These are phyloP conservation scores for Rhododendron williamsianum DNA, from an alignment of 148 eudicot genomes.

Conservation along the genomic window DNA sequence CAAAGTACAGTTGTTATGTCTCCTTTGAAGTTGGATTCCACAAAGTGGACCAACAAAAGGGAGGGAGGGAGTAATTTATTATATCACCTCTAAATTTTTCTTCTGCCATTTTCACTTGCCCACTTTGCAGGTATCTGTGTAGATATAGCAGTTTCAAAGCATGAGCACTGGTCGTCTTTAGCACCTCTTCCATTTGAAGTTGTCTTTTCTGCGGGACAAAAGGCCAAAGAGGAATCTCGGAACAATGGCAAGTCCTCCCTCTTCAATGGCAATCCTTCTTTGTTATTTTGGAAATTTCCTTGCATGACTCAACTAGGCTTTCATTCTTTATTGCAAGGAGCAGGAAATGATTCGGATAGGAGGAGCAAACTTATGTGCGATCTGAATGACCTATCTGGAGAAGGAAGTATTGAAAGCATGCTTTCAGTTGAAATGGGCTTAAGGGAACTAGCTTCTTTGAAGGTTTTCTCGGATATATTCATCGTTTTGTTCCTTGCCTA, in stretches of 20 bases:
- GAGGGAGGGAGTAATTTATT: not conserved
- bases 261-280: not conserved
- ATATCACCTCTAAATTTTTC: not conserved
- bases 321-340: constrained; percentile 17
- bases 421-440: constrained; percentile 98
- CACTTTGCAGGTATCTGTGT: constrained; percentile 67
- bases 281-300: constrained; percentile 1
- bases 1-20: not conserved
- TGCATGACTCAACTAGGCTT: constrained; percentile 3
- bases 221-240: constrained; percentile 76
- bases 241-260: constrained; percentile 45
- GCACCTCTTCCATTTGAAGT: constrained; percentile 99
- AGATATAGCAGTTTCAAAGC: constrained; percentile 77
- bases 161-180: constrained; percentile 87
- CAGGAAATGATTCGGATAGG: constrained; percentile 58
- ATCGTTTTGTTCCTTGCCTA: not conserved
- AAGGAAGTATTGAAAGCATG: constrained; percentile 95
- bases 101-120: constrained; percentile 8
- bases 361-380: constrained; percentile 55
- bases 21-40: not conserved
- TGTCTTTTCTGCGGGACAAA: constrained; percentile 95
- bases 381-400: constrained; percentile 71
- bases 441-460: constrained; percentile 88
- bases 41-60: not conserved
- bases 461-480: constrained; percentile 38